Evolutionary conservation across 495 filamentous ascomycete genomes (phyloP).

Genomic region (Aspergillus funiculosus): DNA sequence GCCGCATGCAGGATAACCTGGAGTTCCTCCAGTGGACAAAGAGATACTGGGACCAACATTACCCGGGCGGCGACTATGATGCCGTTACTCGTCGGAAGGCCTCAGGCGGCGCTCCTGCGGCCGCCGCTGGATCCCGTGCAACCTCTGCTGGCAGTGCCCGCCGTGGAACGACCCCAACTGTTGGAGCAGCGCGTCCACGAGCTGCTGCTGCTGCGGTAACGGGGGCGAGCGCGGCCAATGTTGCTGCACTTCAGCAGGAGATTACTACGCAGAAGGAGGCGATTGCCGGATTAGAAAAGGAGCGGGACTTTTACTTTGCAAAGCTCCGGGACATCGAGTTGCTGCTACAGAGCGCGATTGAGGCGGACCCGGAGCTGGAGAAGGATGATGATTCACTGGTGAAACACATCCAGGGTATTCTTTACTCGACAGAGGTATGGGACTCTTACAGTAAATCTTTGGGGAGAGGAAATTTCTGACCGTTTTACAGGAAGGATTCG

Average conservation of each 20-base stretch:
- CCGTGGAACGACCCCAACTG: conserved; percentile 71
- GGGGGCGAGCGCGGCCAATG: conserved; percentile 51
- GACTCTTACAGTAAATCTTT: not conserved
- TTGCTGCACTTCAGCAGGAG: conserved; percentile 69
- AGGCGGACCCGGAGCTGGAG: conserved; percentile 84
- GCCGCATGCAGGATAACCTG: conserved; percentile 99
- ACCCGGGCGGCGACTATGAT: conserved; percentile 93
- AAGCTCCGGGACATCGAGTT: conserved; percentile 96
- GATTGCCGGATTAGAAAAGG: conserved; percentile 80
- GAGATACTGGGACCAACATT: conserved; percentile 96
- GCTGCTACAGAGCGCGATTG: conserved; percentile 83
- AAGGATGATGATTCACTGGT: conserved; percentile 86
- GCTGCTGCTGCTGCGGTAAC: conserved; percentile 37
- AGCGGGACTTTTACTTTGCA: conserved; percentile 98
- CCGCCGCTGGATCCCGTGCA: conserved; percentile 37
- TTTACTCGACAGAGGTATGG: conserved; percentile 90
- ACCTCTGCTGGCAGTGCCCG: conserved; percentile 50
- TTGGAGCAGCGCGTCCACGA: conserved; percentile 47
- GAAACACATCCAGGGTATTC: conserved; percentile 89
- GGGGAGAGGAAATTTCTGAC: conserved; percentile 3
- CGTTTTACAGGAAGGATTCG: conserved; percentile 45
- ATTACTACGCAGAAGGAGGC: conserved; percentile 78
- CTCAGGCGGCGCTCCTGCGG: conserved; percentile 55
- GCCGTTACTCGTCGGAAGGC: conserved; percentile 79
- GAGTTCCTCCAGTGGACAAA: conserved; percentile 98